Conservation (phyloP, 352 stramenopile genomes). For the Thraustotheca clavata region DNA sequence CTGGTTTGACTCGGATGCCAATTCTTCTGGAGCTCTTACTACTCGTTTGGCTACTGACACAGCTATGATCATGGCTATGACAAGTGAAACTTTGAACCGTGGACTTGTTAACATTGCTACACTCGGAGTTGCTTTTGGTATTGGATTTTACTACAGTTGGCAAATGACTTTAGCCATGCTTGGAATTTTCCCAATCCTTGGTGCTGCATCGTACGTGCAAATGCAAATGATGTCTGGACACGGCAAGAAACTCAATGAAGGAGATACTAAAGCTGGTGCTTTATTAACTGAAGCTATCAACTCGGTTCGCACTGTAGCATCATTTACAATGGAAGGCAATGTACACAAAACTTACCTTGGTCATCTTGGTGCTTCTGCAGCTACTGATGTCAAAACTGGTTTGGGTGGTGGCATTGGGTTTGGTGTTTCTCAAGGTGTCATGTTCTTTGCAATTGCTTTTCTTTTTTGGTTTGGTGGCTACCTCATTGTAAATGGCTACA, state of each 20-base stretch:
- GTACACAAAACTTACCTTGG: constrained; percentile 31
- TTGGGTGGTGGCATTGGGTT: constrained; percentile 47
- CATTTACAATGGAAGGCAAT: constrained; percentile 41
- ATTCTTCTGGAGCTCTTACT: constrained; percentile 45
- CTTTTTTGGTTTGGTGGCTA: constrained; percentile 68
- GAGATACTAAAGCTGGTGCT: constrained; percentile 36
- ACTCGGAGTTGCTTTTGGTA: constrained; percentile 26
- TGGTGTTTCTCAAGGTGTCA: constrained; percentile 57
- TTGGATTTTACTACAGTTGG: constrained; percentile 52
- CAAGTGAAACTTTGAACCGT: constrained; percentile 29
- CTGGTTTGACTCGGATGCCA: constrained; percentile 55
- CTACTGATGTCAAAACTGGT: constrained; percentile 36
- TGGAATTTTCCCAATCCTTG: constrained; percentile 26
- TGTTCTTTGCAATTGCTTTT: constrained; percentile 53
- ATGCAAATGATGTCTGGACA: constrained; percentile 23
- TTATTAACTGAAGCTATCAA: constrained; percentile 36
- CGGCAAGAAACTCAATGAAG: constrained; percentile 42
- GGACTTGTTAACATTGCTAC: constrained; percentile 28
- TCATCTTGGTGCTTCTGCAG: constrained; percentile 30
- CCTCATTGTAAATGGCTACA: constrained; percentile 36
- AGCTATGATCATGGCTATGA: constrained; percentile 42
- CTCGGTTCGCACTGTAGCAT: constrained; percentile 47
- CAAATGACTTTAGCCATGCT: constrained; percentile 47
- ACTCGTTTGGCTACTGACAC: constrained; percentile 48
- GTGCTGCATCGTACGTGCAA: constrained; percentile 22